Evolutionary conservation across 2,329 filamentous ascomycete species (phyloP).

Genomic region (Aspergillus ustus): DNA sequence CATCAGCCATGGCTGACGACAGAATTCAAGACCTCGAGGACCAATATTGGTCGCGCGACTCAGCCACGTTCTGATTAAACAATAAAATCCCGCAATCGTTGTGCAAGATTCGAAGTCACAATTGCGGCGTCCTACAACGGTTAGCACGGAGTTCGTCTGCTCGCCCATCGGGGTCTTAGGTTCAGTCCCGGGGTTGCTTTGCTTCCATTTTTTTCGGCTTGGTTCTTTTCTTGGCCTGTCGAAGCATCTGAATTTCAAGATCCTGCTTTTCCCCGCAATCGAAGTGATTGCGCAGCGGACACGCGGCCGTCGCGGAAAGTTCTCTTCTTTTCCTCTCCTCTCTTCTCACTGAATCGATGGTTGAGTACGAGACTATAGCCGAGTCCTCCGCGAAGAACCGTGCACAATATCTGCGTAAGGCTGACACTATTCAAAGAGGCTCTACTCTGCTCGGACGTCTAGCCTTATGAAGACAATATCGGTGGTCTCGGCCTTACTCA

Average conservation of each 20-base stretch:
- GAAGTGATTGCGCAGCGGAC: neutral
- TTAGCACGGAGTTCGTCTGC: neutral
- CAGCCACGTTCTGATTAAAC: neutral
- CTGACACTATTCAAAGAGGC: neutral
- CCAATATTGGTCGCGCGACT: neutral
- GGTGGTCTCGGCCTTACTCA: neutral
- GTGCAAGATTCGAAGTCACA: neutral
- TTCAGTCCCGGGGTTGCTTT: neutral
- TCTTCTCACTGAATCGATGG: no score
- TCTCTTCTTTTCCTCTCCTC: neutral
- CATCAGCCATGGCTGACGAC: neutral
- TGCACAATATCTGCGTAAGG: neutral
- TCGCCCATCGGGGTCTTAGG: neutral
- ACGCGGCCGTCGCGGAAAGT: no score
- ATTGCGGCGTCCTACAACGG: neutral
- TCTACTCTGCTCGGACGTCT: neutral
- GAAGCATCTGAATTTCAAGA: neutral
- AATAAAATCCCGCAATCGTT: neutral
- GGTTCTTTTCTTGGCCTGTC: neutral
- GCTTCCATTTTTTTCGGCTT: neutral
- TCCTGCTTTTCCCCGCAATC: neutral
- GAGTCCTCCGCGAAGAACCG: neutral
- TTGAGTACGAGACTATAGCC: no score
- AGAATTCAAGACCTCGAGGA: neutral
- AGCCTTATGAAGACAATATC: neutral